Conservation (phyloP, 257 asterid genomes). For the Rauvolfia tetraphylla region DNA sequence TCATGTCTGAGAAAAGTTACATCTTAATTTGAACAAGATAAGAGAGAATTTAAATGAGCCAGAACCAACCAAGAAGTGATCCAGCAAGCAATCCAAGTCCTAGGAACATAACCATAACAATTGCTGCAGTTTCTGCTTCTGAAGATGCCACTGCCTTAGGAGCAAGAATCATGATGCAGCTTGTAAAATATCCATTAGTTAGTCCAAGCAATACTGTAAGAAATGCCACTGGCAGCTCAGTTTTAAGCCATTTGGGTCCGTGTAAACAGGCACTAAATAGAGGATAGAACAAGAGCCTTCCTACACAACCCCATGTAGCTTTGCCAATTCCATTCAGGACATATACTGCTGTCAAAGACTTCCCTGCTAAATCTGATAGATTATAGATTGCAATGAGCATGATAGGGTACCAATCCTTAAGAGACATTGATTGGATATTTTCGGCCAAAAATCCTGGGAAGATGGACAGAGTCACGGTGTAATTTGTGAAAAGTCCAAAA, state of each 20-base stretch:
- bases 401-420: conserved; percentile 74
- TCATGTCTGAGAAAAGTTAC: background rate
- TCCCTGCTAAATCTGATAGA: conserved; percentile 60
- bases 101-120: conserved; percentile 62
- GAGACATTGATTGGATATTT: conserved; percentile 37
- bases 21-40: background rate
- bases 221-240: conserved; percentile 53
- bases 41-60: conserved; percentile 45
- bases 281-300: conserved; percentile 64
- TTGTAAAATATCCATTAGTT: conserved; percentile 73
- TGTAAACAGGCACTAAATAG: conserved; percentile 56
- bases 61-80: conserved; percentile 69
- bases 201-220: conserved; percentile 59
- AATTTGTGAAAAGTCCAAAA: conserved; percentile 54
- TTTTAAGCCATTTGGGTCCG: conserved; percentile 74
- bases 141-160: conserved; percentile 51
- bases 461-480: conserved; percentile 67
- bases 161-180: conserved; percentile 74
- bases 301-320: conserved; percentile 60
- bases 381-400: conserved; percentile 51
- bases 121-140: conserved; percentile 71
- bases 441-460: conserved; percentile 78
- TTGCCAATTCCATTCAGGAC: conserved; percentile 32
- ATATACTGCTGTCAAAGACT: conserved; percentile 47
- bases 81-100: conserved; percentile 65